phyloP scores from a whole-genome alignment of 2,329 filamentous ascomycete species.

The Didymella lethalis region DNA sequence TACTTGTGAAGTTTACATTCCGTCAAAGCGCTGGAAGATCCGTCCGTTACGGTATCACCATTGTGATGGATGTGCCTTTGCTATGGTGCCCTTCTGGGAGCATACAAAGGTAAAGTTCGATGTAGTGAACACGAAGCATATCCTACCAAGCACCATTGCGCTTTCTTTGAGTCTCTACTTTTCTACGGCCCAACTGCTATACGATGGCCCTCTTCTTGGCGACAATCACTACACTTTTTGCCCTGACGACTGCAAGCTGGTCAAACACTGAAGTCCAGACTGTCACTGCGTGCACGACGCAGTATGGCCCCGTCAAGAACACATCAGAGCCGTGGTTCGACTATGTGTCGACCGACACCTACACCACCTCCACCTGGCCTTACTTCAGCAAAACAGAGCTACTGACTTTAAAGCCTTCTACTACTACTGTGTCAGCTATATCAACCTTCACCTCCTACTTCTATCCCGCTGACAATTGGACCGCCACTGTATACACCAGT shows the following conservation, averaged over 20 bases:
- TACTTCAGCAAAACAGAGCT: conserved; percentile 1
- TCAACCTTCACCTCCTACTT: background rate
- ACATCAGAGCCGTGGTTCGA: background rate
- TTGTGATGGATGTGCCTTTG: background rate
- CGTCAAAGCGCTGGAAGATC: background rate
- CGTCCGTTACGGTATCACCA: background rate
- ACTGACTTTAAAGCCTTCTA: background rate
- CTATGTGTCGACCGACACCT: background rate
- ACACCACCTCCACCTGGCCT: background rate
- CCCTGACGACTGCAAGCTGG: background rate
- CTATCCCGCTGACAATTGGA: background rate
- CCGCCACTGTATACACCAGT: background rate
- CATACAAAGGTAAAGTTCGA: background rate
- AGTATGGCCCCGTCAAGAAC: conserved; percentile 1
- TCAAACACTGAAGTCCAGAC: background rate
- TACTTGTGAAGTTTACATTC: background rate
- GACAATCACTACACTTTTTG: background rate
- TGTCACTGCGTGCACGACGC: background rate
- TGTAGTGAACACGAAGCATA: background rate
- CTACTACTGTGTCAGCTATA: background rate
- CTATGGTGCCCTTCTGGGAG: background rate
- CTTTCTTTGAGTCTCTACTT: background rate
- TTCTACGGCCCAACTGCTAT: background rate
- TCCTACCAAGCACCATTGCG: background rate
- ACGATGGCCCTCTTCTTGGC: background rate